Evolutionary conservation across 2,329 filamentous ascomycete species (phyloP), one percentile per base, ranked within the genome.

Genomic region (Cordyceps cicadae): DNA sequence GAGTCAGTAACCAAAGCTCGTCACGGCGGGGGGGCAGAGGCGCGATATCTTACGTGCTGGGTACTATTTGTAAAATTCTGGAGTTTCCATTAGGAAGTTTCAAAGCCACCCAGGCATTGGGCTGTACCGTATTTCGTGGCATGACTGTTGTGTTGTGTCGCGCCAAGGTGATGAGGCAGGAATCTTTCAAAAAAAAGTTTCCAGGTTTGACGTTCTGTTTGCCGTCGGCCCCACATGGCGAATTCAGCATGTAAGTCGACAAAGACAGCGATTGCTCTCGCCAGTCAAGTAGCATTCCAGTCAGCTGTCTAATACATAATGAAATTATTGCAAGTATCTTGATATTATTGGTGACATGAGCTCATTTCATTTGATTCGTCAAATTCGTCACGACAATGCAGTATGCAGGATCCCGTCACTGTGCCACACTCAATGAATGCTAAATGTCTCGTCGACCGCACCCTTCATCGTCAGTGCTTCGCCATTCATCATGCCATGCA

Each of bases 51-150:
- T 73, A 87, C 85, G 83, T 86, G 68, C 87, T 83, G 17, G 85
- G 84, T 3, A 75, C 68, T 19, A 85, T 75, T 69, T 86, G 82
- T 3, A 87, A 73, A 19, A 86, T 76, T 62, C 81, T 79, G 45
- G 82, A 74, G 48, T 75, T 79, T 49, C 83, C 84, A 17, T 83
- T 86, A 6, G 84, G 83, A 11, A 87, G 76, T 69, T 80, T 77
- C 52, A 87, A 72, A 51, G 77, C 81, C 9, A 83, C 80, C 85
- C 84, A 87, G 61, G 79, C 76, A 70, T 86, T 77, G 63, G 84
- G 81, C 66, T 83, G 76, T 11, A 75, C 70, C 21, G 65, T 66
- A 52, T 71, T 69, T 54, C 70, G 68, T 6, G 70, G 62, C 68
- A 75, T 72, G 5, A 51, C 46, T 32, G 55, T 37, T 53, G 56